These are phyloP conservation scores for Trichoderma hamatum DNA, from an alignment of 2,329 filamentous ascomycete species.

Conservation along the genomic window DNA sequence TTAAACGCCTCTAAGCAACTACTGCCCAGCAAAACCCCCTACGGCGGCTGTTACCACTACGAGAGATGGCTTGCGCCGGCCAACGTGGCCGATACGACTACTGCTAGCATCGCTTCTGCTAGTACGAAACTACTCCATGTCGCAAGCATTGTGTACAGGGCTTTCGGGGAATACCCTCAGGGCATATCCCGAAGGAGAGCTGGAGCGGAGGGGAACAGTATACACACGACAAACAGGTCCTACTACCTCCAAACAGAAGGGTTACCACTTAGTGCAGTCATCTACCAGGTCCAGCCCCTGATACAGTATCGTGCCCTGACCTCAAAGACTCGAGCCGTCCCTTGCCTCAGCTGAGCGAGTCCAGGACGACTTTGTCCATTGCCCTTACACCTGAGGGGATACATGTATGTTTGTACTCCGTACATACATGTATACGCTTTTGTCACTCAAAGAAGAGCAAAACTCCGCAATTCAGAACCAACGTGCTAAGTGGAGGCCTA, in stretches of 20 bases:
- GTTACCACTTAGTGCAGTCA: not conserved
- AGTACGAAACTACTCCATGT: not conserved
- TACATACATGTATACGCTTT: not conserved
- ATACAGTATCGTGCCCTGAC: not conserved
- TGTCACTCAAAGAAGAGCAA: not conserved
- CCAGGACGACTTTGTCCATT: not conserved
- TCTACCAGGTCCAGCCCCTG: not conserved
- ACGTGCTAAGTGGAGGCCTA: not conserved
- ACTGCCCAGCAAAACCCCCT: slow-evolving; percentile 10
- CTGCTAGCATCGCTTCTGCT: not conserved
- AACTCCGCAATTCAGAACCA: not conserved
- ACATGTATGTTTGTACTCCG: not conserved
- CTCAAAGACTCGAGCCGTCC: not conserved
- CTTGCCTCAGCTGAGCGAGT: not conserved
- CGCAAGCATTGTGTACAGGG: not conserved
- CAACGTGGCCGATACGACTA: not conserved
- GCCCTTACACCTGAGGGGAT: not conserved
- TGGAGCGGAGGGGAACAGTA: not conserved
- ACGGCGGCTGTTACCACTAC: not conserved
- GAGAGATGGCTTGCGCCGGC: not conserved
- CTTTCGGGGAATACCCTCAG: not conserved
- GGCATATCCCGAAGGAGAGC: not conserved
- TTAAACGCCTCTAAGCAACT: not conserved
- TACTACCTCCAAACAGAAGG: not conserved
- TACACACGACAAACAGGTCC: not conserved